Evolutionary conservation across 163 green algal species (phyloP), one percentile per base, ranked within the genome.

Genomic region (Trebouxiophyceae sp.): DNA sequence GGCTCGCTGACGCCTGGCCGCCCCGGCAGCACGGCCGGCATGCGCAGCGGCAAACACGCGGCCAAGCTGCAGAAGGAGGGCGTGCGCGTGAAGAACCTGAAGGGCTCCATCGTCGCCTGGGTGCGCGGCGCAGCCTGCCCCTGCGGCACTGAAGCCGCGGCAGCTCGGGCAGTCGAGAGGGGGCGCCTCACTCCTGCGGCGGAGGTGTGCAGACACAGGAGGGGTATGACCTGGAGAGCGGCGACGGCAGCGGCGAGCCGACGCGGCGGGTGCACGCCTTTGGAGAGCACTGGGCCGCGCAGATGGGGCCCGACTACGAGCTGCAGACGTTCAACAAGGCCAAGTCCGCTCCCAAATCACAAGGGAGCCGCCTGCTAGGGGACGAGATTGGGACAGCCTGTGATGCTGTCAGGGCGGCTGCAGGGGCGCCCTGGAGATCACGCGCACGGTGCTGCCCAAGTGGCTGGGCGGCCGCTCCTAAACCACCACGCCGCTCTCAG

Each of bases 71-170:
- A 27, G 57, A 20, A 39, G 30, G 28, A 62, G 39, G 70, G 70
- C 1, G 8, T 73, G 6, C 34, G 75, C 1, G 70, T 68, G 3
- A 62, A 57, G 46, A 76, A 76, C 45, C 44, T 76, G 22, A 67
- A 66, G 34, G 69, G 69, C 63, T 60, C 64, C 57, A 76, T 76
- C 23, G 44, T 76, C 22, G 67, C 67, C 8, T 76, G 69, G 69
- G 68, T 74, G 56, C 62, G 67, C 28, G n/a, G n/a, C n/a, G n/a
- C n/a, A n/a, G n/a, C n/a, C n/a, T n/a, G n/a, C n/a, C n/a, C n/a
- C n/a, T n/a, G n/a, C n/a, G n/a, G n/a, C n/a, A n/a, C n/a, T n/a
- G n/a, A n/a, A n/a, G n/a, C n/a, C n/a, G n/a, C n/a, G n/a, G n/a
- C n/a, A n/a, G n/a, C n/a, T n/a, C n/a, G n/a, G n/a, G n/a, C n/a